Conservation (phyloP, 148 eudicot species). For the Rhododendron kiyosumense region DNA sequence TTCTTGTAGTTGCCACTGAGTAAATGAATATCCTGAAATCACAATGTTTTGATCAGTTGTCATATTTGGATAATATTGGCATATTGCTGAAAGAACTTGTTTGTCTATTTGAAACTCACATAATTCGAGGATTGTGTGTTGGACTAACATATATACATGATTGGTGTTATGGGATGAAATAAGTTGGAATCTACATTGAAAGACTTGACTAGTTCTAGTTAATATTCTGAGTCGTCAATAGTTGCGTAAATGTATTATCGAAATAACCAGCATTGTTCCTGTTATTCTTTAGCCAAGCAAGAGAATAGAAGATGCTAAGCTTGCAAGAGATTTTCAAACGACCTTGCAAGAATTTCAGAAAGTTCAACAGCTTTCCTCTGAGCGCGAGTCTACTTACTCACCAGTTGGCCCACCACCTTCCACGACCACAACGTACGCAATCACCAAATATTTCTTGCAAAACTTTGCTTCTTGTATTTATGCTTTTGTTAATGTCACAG, state of each 20-base stretch:
- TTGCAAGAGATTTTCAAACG: constrained; percentile 73
- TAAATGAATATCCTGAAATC: not conserved
- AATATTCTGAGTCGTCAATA: not conserved
- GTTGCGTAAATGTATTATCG: not conserved
- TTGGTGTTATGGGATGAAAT: not conserved
- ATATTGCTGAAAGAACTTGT: not conserved
- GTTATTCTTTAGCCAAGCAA: constrained; percentile 45
- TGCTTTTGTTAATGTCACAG: not conserved
- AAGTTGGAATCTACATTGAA: not conserved
- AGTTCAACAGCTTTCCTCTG: constrained; percentile 76
- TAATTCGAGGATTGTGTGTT: not conserved
- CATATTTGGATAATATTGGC: not conserved
- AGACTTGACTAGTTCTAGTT: not conserved
- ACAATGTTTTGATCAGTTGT: not conserved
- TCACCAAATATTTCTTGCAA: not conserved
- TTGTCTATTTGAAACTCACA: not conserved
- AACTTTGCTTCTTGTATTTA: not conserved
- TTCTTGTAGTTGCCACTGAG: not conserved
- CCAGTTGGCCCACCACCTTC: constrained; percentile 47
- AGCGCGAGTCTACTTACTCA: constrained; percentile 65
- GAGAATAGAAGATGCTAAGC: constrained; percentile 73
- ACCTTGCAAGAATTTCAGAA: constrained; percentile 70
- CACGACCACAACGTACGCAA: constrained; percentile 30
- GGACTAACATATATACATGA: not conserved
- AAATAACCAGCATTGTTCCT: not conserved